Conservation (phyloP, 192 early-diverging fungal genomes). For the Geosiphon pyriformis region DNA sequence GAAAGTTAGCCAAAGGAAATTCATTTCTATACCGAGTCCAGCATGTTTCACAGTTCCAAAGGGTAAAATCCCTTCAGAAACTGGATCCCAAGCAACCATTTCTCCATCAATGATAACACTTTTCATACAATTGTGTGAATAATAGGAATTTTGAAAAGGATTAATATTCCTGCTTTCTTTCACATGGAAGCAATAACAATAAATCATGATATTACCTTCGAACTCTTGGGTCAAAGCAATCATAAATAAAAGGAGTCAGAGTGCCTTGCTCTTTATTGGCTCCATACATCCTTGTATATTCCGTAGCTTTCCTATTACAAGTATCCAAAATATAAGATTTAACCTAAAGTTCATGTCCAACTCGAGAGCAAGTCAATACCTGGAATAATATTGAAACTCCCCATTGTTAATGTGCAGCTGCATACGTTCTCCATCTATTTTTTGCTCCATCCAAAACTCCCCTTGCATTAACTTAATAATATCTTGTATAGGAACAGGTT, state of each 20-base stretch:
- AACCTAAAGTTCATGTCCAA: too few species aligned
- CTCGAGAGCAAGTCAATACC: slow-evolving; percentile 40
- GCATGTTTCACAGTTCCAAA: slow-evolving; percentile 77
- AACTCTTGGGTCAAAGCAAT: slow-evolving; percentile 42
- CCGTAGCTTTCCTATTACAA: slow-evolving; percentile 53
- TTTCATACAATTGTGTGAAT: too few species aligned
- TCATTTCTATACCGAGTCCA: slow-evolving; percentile 41
- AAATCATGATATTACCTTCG: slow-evolving; percentile 42
- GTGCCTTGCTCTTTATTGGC: slow-evolving; percentile 45
- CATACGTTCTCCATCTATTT: slow-evolving; percentile 75
- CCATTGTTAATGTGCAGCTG: slow-evolving; percentile 60
- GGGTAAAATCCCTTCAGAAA: slow-evolving; percentile 49
- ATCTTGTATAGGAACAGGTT: slow-evolving; percentile 41
- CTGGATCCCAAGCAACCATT: slow-evolving; percentile 68
- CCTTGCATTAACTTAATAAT: slow-evolving; percentile 43
- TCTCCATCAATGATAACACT: slow-evolving; percentile 80
- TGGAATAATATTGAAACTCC: slow-evolving; percentile 50
- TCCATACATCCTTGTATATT: slow-evolving; percentile 71
- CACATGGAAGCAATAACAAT: too few species aligned
- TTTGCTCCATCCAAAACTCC: slow-evolving; percentile 76
- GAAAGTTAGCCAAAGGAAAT: too few species aligned
- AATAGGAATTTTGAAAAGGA: background rate
- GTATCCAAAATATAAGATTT: slow-evolving; percentile 5
- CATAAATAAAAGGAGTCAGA: slow-evolving; percentile 51
- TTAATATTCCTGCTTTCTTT: too few species aligned